Evolutionary conservation across 768 basidiomycete genomes (phyloP).

Genomic region (Psilocybe cubensis): DNA sequence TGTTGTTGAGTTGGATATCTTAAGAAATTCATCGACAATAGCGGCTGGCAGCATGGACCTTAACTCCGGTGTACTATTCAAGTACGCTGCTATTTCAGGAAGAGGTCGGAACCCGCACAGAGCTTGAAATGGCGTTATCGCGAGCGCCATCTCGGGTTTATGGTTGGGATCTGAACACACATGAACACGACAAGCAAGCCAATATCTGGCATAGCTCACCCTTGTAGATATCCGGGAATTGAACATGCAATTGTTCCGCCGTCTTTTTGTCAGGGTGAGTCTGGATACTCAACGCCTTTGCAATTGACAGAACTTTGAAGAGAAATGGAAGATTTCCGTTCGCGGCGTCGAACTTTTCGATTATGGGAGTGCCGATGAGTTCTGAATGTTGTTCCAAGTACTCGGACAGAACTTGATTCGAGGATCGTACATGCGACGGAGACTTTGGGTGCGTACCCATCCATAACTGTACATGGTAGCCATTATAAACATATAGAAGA

Average conservation of each 20-base stretch:
- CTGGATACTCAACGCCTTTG: constrained; percentile 90
- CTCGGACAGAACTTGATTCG: constrained; percentile 50
- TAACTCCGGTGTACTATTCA: constrained; percentile 78
- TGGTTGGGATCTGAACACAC: constrained; percentile 80
- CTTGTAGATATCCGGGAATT: constrained; percentile 87
- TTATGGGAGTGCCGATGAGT: constrained; percentile 67
- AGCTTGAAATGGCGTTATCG: constrained; percentile 87
- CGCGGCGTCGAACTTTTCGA: constrained; percentile 53
- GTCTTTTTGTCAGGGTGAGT: constrained; percentile 89
- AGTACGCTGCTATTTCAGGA: constrained; percentile 64
- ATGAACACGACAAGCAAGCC: background rate
- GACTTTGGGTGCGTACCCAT: constrained; percentile 94
- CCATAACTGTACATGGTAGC: constrained; percentile 72
- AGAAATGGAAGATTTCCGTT: constrained; percentile 84
- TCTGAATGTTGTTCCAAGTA: constrained; percentile 68
- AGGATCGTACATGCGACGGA: constrained; percentile 43
- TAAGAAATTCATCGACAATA: constrained; percentile 55
- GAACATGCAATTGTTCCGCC: constrained; percentile 68
- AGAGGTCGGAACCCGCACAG: constrained; percentile 94
- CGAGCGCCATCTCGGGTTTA: constrained; percentile 99
- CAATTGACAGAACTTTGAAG: constrained; percentile 90
- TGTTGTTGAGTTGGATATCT: constrained; percentile 43
- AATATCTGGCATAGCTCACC: constrained; percentile 46
- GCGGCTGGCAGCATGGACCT: constrained; percentile 64
- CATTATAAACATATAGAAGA: constrained; percentile 11